Conservation (phyloP, 495 filamentous ascomycete genomes). For the Podospora australis region DNA sequence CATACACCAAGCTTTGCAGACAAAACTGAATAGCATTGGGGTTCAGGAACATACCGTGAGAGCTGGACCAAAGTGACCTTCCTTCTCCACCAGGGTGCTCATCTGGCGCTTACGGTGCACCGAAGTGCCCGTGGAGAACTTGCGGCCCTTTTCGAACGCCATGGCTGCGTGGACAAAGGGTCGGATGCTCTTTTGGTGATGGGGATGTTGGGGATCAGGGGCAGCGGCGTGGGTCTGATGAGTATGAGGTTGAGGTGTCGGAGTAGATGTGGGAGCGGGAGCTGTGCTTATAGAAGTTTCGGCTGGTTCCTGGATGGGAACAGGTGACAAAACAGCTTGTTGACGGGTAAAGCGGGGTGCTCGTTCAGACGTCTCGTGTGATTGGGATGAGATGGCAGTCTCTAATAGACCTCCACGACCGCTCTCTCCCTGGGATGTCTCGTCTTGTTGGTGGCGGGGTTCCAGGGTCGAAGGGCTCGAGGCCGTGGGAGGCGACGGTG, state of each 20-base stretch:
- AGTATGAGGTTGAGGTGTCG: slow-evolving; percentile 1
- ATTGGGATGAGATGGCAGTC: slow-evolving; percentile 2
- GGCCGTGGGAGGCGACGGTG: background rate
- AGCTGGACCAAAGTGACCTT: slow-evolving; percentile 38
- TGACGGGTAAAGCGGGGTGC: slow-evolving; percentile 1
- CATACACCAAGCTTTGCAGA: background rate
- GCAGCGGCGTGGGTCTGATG: slow-evolving; percentile 2
- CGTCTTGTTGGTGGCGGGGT: background rate
- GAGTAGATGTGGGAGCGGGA: background rate
- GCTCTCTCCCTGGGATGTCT: too few species aligned
- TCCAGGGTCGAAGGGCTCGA: too few species aligned
- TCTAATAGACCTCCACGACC: background rate
- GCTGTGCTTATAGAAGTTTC: background rate
- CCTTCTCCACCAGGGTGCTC: slow-evolving; percentile 37
- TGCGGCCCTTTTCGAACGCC: slow-evolving; percentile 33
- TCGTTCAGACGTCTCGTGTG: background rate
- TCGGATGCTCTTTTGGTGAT: slow-evolving; percentile 12
- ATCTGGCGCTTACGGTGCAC: slow-evolving; percentile 39
- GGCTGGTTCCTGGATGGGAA: background rate
- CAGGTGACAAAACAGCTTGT: background rate
- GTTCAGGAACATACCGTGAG: slow-evolving; percentile 33
- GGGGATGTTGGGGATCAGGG: slow-evolving; percentile 1
- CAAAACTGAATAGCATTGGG: background rate
- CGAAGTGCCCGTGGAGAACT: slow-evolving; percentile 38
- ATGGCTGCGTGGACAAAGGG: slow-evolving; percentile 25